Base-by-base conservation (phyloP, 2,329 filamentous ascomycete species). In the Aschersonia sp. region DNA sequence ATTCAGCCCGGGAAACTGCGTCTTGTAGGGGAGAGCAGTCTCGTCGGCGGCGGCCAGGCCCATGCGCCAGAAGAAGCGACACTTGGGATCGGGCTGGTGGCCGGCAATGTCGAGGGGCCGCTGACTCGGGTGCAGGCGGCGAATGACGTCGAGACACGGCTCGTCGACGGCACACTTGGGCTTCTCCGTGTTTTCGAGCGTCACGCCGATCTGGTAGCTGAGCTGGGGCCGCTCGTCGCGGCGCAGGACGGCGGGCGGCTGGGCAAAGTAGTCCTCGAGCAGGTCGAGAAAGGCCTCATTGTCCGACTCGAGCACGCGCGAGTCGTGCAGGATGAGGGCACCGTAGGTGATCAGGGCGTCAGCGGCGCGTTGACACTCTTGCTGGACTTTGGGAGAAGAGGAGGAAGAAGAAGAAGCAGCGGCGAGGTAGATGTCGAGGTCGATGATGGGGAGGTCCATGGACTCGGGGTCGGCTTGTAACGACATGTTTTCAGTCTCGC, bases 221-320 rank as follows among this genome's bases (percentile, higher is more conserved):
- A 79, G 63, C 56, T 73, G 72, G 5, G 76, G 76, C 2, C 74
- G 69, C 63, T 78, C 74, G 53, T 80, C 76, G 37, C 57, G 58
- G 45, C 59, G 60, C 37, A 79, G 66, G 2, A 56, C 59, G 7
- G 59, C 66, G 14, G 64, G 62, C 12, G 75, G 71, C 60, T 79
- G 76, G 35, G 74, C 74, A 56, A 80, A 80, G 66, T 80, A 80
- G 64, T 79, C 74, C 61, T 80, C 76, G n/a, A 79, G 69, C 39
- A 80, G 66, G 59, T 80, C 74, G 48, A 80, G 71, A 54, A 80
- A 80, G 47, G 65, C 62, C 30, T 64, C 63, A 63, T 80, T 80
- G 61, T 77, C 72, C 2, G 62, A 54, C 54, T 75, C 72, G 14
- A 72, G 66, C 10, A 78, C 76, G 51, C 76, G 74, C 46, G 71